Conservation (phyloP, 768 basidiomycete genomes). For the Lyophyllum shimeji region DNA sequence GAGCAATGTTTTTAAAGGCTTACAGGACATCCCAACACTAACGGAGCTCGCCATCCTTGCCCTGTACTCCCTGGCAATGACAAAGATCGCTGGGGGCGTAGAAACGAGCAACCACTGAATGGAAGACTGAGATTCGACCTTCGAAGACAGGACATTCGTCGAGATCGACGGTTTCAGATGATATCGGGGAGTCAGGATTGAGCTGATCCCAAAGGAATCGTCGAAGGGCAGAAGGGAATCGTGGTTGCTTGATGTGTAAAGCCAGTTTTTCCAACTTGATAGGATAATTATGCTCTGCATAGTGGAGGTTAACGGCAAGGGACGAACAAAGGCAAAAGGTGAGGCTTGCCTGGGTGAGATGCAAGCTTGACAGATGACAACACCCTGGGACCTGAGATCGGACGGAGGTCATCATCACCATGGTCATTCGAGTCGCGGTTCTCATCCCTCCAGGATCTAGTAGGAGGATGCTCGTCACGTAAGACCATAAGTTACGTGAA, state of each 20-base stretch:
- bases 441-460: too few relatives aligned
- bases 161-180: slow-evolving; percentile 5
- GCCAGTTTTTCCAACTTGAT: slow-evolving; percentile 7
- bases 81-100: slow-evolving; percentile 27
- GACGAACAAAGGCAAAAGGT: too few relatives aligned
- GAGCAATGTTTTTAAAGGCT: slow-evolving; percentile 20
- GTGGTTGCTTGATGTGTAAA: slow-evolving; percentile 13
- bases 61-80: slow-evolving; percentile 16
- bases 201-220: slow-evolving; percentile 16
- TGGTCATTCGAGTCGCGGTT: too few relatives aligned
- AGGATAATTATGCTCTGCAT: slow-evolving; percentile 9
- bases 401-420: too few relatives aligned
- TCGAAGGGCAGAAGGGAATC: slow-evolving; percentile 11
- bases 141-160: slow-evolving; percentile 12
- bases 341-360: too few relatives aligned
- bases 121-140: slow-evolving; percentile 12
- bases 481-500: too few relatives aligned
- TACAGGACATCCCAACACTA: slow-evolving; percentile 22
- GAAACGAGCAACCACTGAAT: slow-evolving; percentile 21
- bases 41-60: slow-evolving; percentile 25
- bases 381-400: too few relatives aligned
- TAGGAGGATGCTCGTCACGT: too few relatives aligned
- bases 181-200: background rate
- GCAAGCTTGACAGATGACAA: too few relatives aligned
- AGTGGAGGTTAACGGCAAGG: too few relatives aligned